Percentiles rank a stretch among this genome's conserved stretches.
Evolutionary conservation across 768 basidiomycete species (phyloP).

Genomic region (Kondoa malvinella): DNA sequence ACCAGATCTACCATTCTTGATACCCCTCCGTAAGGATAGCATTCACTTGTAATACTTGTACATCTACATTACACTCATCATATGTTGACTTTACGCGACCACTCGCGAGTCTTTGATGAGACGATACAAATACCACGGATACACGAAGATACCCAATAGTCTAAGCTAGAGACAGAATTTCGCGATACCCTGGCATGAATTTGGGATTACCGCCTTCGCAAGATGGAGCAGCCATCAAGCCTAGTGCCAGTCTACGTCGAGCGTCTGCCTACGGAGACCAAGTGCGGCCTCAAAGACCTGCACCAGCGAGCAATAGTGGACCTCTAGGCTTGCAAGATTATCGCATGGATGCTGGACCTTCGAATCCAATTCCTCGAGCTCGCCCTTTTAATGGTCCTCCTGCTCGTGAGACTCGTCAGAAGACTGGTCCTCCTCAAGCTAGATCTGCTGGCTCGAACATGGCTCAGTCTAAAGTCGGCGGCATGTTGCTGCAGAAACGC

Average conservation of each 20-base stretch:
- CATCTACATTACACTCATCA: too few species aligned
- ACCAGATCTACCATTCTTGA: neutral
- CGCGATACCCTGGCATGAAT: too few species aligned
- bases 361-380: neutral
- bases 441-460: neutral
- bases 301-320: neutral
- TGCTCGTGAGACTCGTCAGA: neutral
- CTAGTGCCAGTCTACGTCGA: too few species aligned
- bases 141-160: too few species aligned
- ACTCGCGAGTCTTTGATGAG: too few species aligned
- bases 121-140: too few species aligned
- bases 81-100: too few species aligned
- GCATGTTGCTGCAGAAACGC: constrained; percentile 5
- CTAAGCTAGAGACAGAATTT: too few species aligned
- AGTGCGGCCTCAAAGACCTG: neutral
- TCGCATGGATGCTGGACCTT: neutral
- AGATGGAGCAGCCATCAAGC: too few species aligned
- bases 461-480: neutral
- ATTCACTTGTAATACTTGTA: too few species aligned
- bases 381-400: neutral
- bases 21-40: too few species aligned
- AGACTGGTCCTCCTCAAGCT: neutral
- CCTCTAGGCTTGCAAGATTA: neutral
- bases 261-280: neutral
- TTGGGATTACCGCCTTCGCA: too few species aligned